Percentiles rank a stretch among this genome's conserved stretches.
Conservation (phyloP, 2,329 filamentous ascomycete genomes). For the Pyrenophora seminiperda region DNA sequence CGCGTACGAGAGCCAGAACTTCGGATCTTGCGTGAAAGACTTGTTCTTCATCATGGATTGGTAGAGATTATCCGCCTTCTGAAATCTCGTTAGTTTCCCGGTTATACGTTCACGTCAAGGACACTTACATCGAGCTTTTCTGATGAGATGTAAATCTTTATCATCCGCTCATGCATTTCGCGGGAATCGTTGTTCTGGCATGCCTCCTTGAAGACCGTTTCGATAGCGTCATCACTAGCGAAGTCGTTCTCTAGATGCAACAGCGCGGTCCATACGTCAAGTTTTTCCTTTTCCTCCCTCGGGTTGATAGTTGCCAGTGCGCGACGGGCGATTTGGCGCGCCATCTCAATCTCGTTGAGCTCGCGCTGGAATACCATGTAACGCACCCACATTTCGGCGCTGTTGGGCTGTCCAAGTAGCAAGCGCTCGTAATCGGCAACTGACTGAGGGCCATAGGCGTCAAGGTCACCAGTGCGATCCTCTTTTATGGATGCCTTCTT, state of each 20-base stretch:
- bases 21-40: constrained; percentile 72
- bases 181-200: constrained; percentile 93
- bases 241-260: constrained; percentile 94
- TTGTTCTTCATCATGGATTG: constrained; percentile 87
- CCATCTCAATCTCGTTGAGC: constrained; percentile 84
- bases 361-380: constrained; percentile 99
- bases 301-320: constrained; percentile 91
- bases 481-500: constrained; percentile 78
- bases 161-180: constrained; percentile 85
- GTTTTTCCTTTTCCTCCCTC: constrained; percentile 86
- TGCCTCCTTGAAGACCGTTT: constrained; percentile 87
- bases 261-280: constrained; percentile 93
- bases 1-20: constrained; percentile 93
- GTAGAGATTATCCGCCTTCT: constrained; percentile 90
- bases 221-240: constrained; percentile 78
- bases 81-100: constrained; percentile 33
- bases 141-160: constrained; percentile 93
- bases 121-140: constrained; percentile 76
- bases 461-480: constrained; percentile 90
- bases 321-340: constrained; percentile 86
- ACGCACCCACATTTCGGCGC: constrained; percentile 89
- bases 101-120: background rate
- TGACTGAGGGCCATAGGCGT: constrained; percentile 85
- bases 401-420: constrained; percentile 88
- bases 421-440: constrained; percentile 92